A percentile compares a stretch with the other conserved stretches of the same genome.
These are phyloP conservation scores for Ceratobasidium sp. DNA, from an alignment of 1,284 basidiomycete species.

Conservation along the genomic window DNA sequence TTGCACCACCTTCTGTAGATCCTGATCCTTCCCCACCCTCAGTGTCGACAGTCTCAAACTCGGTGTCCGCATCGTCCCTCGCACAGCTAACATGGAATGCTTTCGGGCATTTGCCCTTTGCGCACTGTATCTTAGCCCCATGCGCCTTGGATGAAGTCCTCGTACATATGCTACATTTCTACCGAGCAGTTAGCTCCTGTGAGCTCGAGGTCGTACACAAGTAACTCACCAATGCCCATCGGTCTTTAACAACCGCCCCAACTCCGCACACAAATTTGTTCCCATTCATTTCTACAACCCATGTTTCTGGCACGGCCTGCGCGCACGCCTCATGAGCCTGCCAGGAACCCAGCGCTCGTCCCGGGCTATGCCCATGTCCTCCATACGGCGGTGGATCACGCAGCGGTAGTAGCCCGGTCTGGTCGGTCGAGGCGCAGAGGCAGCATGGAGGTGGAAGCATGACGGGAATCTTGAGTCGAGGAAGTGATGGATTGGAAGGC, in stretches of 20 bases:
- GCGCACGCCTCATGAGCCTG: conserved; percentile 83
- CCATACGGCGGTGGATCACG: conserved; percentile 68
- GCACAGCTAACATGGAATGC: conserved; percentile 96
- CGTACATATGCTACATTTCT: conserved; percentile 90
- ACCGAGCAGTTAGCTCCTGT: conserved; percentile 17
- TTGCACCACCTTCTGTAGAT: conserved; percentile 50
- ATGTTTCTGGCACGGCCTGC: conserved; percentile 83
- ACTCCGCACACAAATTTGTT: conserved; percentile 80
- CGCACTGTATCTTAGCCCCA: conserved; percentile 94
- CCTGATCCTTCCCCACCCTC: conserved; percentile 66
- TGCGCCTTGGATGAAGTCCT: conserved; percentile 73
- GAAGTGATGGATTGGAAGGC: neutral
- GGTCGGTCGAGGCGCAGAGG: conserved; percentile 74
- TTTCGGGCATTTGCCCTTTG: conserved; percentile 90
- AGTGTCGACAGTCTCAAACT: conserved; percentile 70
- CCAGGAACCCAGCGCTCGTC: conserved; percentile 55
- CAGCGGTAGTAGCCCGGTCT: conserved; percentile 72
- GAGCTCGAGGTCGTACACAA: conserved; percentile 15
- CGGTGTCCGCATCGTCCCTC: conserved; percentile 65
- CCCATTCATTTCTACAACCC: conserved; percentile 74
- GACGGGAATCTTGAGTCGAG: conserved; percentile 30
- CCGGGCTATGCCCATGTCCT: conserved; percentile 21
- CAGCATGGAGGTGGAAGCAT: conserved; percentile 62
- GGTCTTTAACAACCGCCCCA: conserved; percentile 84
- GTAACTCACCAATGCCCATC: conserved; percentile 84